Conservation (phyloP, 2,329 filamentous ascomycete genomes). For the Fusarium continuum region DNA sequence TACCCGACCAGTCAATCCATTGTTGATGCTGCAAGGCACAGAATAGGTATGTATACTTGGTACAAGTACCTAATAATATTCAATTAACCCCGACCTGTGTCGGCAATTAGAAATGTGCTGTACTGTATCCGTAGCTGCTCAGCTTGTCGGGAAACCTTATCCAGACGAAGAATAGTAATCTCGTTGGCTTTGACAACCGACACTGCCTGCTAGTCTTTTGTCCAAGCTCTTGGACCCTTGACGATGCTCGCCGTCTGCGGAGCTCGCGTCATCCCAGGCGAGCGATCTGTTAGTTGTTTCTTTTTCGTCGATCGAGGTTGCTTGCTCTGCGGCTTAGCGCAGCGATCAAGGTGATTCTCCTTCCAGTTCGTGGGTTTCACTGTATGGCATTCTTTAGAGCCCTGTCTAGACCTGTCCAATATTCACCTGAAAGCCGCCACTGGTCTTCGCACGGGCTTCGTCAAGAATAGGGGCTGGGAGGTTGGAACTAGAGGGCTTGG, state of each 20-base stretch:
- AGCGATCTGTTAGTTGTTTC: slow-evolving; percentile 30
- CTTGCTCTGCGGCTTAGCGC: slow-evolving; percentile 28
- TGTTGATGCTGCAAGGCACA: slow-evolving; percentile 34
- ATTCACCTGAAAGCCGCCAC: slow-evolving; percentile 30
- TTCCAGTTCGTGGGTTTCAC: slow-evolving; percentile 18
- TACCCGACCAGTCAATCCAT: slow-evolving; percentile 5
- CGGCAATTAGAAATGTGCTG: not conserved
- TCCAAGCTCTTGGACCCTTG: slow-evolving; percentile 13
- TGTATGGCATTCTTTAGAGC: slow-evolving; percentile 27
- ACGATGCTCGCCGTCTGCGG: slow-evolving; percentile 10
- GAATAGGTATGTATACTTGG: not conserved
- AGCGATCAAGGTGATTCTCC: slow-evolving; percentile 15
- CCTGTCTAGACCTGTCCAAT: slow-evolving; percentile 25
- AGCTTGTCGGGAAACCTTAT: slow-evolving; percentile 1
- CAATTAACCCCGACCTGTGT: slow-evolving; percentile 10
- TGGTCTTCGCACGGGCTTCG: slow-evolving; percentile 28
- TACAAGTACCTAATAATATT: not conserved
- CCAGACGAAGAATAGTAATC: slow-evolving; percentile 19
- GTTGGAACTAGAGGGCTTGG: slow-evolving; percentile 14
- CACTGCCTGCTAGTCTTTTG: slow-evolving; percentile 11
- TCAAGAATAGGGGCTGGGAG: slow-evolving; percentile 37
- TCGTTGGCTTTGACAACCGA: slow-evolving; percentile 11
- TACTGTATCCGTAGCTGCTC: no score
- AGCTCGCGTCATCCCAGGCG: slow-evolving; percentile 27
- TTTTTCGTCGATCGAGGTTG: slow-evolving; percentile 23